These are phyloP conservation scores for Geotrichum bryndzae DNA, from an alignment of 1,139 yeast genomes.

Conservation along the genomic window DNA sequence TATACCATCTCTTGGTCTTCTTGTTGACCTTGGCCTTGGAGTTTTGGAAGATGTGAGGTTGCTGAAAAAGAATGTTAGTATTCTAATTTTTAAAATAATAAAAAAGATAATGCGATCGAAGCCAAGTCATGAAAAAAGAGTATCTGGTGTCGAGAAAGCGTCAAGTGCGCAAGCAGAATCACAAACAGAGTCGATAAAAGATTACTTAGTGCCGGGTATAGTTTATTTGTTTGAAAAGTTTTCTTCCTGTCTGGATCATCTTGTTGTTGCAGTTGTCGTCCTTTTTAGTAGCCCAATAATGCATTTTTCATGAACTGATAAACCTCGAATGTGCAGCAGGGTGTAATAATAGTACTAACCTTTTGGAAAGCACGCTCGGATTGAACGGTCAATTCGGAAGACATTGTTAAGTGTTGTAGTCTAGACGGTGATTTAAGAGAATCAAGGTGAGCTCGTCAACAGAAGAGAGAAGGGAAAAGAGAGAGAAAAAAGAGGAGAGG, in stretches of 20 bases:
- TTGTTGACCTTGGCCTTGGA: slow-evolving; percentile 98
- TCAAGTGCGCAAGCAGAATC: neutral
- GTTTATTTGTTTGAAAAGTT: neutral
- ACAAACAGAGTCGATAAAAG: neutral
- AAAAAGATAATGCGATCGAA: neutral
- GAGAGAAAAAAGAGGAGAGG: neutral
- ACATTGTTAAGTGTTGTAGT: slow-evolving; percentile 52
- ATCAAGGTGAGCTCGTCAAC: neutral
- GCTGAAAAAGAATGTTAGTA: slow-evolving; percentile 44
- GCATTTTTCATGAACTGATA: neutral
- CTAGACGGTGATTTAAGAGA: slow-evolving; percentile 6
- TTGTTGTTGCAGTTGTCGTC: neutral
- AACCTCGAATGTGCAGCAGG: neutral
- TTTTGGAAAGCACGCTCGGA: slow-evolving; percentile 99
- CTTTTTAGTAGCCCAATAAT: neutral
- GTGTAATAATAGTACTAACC: slow-evolving; percentile 40
- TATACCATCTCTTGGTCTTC: slow-evolving; percentile 99
- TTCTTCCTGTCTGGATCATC: neutral
- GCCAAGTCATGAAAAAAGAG: neutral
- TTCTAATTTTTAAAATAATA: neutral
- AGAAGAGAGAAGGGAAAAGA: slow-evolving; percentile 9
- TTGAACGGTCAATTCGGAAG: slow-evolving; percentile 99
- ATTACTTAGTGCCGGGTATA: neutral
- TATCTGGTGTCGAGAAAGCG: neutral
- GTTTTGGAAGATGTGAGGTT: slow-evolving; percentile 99